Evolutionary conservation across 2,329 filamentous ascomycete genomes (phyloP).

Genomic region (Keithomyces neogunnii): DNA sequence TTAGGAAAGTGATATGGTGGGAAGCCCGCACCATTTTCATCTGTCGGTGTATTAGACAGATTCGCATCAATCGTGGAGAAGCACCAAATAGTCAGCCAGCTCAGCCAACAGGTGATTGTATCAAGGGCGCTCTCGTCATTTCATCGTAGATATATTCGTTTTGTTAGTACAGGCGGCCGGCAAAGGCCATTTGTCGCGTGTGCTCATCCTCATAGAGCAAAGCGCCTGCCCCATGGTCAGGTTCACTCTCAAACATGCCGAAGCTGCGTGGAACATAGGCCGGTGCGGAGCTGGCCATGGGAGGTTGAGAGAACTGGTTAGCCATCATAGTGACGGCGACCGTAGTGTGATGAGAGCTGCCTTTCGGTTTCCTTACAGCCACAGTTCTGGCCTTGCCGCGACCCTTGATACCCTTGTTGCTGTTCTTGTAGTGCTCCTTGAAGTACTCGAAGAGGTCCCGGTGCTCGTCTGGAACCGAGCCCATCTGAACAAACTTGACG

Average conservation of each 20-base stretch:
- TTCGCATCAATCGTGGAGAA: slow-evolving; percentile 1
- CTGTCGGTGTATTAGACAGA: background rate
- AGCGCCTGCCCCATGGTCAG: slow-evolving; percentile 21
- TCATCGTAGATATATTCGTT: slow-evolving; percentile 8
- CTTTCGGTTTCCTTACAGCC: slow-evolving; percentile 22
- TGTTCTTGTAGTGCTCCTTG: slow-evolving; percentile 84
- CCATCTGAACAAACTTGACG: slow-evolving; percentile 51
- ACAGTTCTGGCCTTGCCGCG: slow-evolving; percentile 78
- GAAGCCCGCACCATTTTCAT: background rate
- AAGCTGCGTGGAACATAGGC: slow-evolving; percentile 27
- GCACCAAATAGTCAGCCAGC: background rate
- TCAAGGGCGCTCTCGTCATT: slow-evolving; percentile 3
- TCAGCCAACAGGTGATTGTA: background rate
- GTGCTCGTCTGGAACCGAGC: slow-evolving; percentile 52
- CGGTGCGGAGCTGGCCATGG: slow-evolving; percentile 20
- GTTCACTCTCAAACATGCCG: slow-evolving; percentile 39
- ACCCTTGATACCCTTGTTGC: slow-evolving; percentile 97
- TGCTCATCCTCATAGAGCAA: slow-evolving; percentile 38
- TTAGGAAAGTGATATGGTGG: background rate
- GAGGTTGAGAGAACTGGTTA: slow-evolving; percentile 14
- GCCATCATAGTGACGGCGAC: slow-evolving; percentile 19
- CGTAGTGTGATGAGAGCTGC: slow-evolving; percentile 11
- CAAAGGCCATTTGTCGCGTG: slow-evolving; percentile 30
- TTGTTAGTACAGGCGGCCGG: slow-evolving; percentile 34
- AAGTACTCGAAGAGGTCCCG: slow-evolving; percentile 80